Evolutionary conservation across 768 basidiomycete genomes (phyloP).

Genomic region (Suillus placidus): DNA sequence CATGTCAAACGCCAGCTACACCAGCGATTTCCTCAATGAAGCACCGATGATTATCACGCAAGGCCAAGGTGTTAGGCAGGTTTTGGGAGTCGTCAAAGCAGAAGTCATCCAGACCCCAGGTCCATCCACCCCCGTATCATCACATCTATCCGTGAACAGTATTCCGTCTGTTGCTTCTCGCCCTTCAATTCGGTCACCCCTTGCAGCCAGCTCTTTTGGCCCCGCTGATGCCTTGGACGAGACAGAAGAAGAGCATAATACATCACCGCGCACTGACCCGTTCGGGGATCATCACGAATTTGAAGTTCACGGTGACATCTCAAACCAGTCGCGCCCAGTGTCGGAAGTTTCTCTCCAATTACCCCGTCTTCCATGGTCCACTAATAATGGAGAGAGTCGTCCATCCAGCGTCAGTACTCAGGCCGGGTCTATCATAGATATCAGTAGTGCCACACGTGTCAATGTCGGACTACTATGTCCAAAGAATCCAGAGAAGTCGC

Average conservation of each 20-base stretch:
- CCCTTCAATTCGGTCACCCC: constrained; percentile 60
- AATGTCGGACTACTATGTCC: constrained; percentile 53
- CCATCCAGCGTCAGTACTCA: constrained; percentile 68
- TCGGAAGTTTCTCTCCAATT: constrained; percentile 42
- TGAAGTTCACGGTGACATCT: constrained; percentile 20
- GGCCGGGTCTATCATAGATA: constrained; percentile 59
- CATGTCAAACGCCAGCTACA: constrained; percentile 73
- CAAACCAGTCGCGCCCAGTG: constrained; percentile 28
- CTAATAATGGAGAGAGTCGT: constrained; percentile 43
- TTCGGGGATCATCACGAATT: constrained; percentile 60
- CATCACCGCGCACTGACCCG: constrained; percentile 46
- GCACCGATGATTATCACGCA: constrained; percentile 82
- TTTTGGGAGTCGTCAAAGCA: constrained; percentile 76
- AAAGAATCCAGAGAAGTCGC: constrained; percentile 43
- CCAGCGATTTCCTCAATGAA: constrained; percentile 80
- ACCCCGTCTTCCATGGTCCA: constrained; percentile 47
- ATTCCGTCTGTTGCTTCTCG: constrained; percentile 41
- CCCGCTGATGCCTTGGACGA: constrained; percentile 66
- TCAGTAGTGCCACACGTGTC: constrained; percentile 68
- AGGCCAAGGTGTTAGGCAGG: constrained; percentile 63
- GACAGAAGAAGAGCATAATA: constrained; percentile 35
- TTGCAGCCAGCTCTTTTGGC: constrained; percentile 72
- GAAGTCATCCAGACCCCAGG: constrained; percentile 72
- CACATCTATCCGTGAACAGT: constrained; percentile 36
- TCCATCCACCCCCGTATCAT: constrained; percentile 30